These are phyloP conservation scores for Quercus engelmannii DNA, from an alignment of 306 rosid genomes.

Conservation along the genomic window DNA sequence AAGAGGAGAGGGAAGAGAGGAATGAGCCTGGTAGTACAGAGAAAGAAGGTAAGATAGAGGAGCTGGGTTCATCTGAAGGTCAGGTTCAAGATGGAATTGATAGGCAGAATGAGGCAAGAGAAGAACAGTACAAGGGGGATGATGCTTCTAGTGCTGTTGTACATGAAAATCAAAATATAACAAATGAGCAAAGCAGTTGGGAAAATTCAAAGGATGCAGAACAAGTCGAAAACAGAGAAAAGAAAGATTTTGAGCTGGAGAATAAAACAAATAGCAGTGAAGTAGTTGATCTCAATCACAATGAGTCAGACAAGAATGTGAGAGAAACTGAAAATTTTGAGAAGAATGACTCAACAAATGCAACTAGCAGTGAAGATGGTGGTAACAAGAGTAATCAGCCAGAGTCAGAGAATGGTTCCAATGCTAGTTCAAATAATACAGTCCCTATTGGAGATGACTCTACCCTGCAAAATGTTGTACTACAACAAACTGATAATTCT, in stretches of 20 bases:
- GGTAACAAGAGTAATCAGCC: constrained; percentile 29
- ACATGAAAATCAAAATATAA: constrained; percentile 35
- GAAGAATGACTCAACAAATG: constrained; percentile 25
- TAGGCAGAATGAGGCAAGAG: constrained; percentile 48
- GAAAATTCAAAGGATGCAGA: constrained; percentile 39
- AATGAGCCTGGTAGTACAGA: constrained; percentile 22
- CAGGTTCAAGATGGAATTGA: constrained; percentile 56
- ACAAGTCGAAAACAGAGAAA: constrained; percentile 47
- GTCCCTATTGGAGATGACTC: constrained; percentile 38
- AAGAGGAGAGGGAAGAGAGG: constrained; percentile 40
- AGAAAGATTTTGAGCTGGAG: constrained; percentile 37
- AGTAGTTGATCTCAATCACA: constrained; percentile 22
- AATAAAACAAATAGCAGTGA: constrained; percentile 31
- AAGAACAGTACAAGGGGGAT: constrained; percentile 70
- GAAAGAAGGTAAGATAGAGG: constrained; percentile 48
- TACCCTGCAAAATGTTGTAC: constrained; percentile 21
- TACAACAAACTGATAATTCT: constrained; percentile 25
- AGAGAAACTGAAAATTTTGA: constrained; percentile 28
- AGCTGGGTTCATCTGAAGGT: constrained; percentile 41
- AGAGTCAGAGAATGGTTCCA: constrained; percentile 27
- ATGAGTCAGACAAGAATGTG: constrained; percentile 23
- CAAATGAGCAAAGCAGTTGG: constrained; percentile 28
- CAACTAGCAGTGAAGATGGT: constrained; percentile 31
- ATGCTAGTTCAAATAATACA: constrained; percentile 24
- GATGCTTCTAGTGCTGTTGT: constrained; percentile 81